These are phyloP conservation scores for Leccinum proximum DNA, from an alignment of 1,284 basidiomycete species.

Conservation along the genomic window DNA sequence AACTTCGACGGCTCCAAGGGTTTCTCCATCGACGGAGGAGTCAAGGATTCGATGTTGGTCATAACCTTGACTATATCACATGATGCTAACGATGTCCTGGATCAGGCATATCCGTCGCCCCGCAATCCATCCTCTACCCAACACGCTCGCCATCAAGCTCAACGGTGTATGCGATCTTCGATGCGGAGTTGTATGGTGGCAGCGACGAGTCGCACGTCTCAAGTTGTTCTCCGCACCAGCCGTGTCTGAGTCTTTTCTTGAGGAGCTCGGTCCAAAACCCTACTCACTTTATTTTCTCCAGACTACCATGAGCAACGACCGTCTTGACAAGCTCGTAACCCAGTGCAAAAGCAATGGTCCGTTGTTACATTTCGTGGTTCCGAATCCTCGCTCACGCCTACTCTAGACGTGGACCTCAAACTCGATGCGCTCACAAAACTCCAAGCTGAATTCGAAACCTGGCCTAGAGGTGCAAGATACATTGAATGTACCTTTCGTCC, in stretches of 20 bases:
- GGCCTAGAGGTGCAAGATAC: slow-evolving; percentile 54
- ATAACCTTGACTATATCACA: too few relatives aligned
- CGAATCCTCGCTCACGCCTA: slow-evolving; percentile 11
- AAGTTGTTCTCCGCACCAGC: slow-evolving; percentile 11
- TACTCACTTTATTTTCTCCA: slow-evolving; percentile 15
- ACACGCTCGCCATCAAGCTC: too few relatives aligned
- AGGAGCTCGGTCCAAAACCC: slow-evolving; percentile 13
- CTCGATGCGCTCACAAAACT: slow-evolving; percentile 77
- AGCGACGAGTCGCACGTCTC: background rate
- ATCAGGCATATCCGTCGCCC: too few relatives aligned
- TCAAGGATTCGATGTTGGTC: too few relatives aligned
- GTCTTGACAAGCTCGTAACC: slow-evolving; percentile 56
- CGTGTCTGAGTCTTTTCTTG: slow-evolving; percentile 13
- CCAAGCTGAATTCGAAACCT: slow-evolving; percentile 64
- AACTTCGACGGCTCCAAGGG: too few relatives aligned
- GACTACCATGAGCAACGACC: slow-evolving; percentile 49
- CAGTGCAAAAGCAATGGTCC: slow-evolving; percentile 71
- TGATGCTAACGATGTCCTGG: too few relatives aligned
- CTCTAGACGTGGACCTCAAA: slow-evolving; percentile 71
- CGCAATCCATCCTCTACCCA: too few relatives aligned
- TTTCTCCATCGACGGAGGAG: too few relatives aligned
- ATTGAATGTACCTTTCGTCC: slow-evolving; percentile 10
- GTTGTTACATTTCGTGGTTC: slow-evolving; percentile 16
- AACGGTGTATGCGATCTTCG: too few relatives aligned
- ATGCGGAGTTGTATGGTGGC: too few relatives aligned